Evolutionary conservation across 331 rosid genomes (phyloP), one percentile per base, ranked within the genome.

Genomic region (Arachis monticola): DNA sequence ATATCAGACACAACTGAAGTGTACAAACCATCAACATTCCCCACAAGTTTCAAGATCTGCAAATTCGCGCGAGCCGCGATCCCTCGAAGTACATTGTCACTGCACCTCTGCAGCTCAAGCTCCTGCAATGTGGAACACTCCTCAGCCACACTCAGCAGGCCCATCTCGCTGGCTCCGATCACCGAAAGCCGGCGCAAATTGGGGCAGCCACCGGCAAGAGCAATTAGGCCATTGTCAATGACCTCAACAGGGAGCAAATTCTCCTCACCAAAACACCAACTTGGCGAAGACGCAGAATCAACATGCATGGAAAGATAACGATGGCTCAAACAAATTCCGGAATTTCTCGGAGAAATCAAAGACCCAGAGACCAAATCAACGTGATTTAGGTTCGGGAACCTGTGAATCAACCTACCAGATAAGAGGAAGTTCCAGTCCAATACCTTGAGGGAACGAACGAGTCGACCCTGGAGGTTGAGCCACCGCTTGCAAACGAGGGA

Each of bases 401-500:
- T 79, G 13, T 78, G 85, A 73, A 85, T 82, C 44, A 95, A 66
- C 83, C 97, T 86, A 77, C 99, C 97, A 31, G 99, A 90, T 13
- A 87, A 82, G 31, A 95, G 83, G 77, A 95, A 95, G 53, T 81
- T 84, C 93, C 95, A 95, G 51, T 92, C 93, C 40, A 79, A 57
- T 3, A 90, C 87, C 71, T 74, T 81, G 47, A 89, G 65, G 2
- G 96, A 86, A 60, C 93, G 93, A 3, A 87, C 81, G 4, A 95
- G 87, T 0, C 96, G 86, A n/a, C 93, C 97, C 50, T 92, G 97
- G 32, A 95, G 88, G 69, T 82, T 83, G 78, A 92, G 87, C 99
- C 99, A 95, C 10, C 99, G 96, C 79, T 88, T 92, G 88, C 99
- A 95, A 64, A 92, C 99, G 2, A 87, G 86, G 2, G 85, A 83